Evolutionary conservation across 2,329 filamentous ascomycete genomes (phyloP), one percentile per base, ranked within the genome.

Genomic region (Fusarium duplospermum): DNA sequence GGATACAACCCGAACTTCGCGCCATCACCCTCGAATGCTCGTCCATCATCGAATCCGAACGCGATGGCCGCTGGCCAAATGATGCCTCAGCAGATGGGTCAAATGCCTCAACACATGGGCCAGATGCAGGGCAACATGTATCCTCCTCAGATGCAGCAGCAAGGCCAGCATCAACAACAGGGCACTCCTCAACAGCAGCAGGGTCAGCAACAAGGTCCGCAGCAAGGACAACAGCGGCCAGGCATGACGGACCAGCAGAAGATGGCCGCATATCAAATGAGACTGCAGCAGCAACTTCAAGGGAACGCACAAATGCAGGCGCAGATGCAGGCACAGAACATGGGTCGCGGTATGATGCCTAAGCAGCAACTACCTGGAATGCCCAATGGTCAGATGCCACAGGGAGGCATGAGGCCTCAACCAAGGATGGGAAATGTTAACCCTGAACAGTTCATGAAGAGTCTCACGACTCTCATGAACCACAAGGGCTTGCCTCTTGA

Each of bases 251-350:
- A 94, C 45, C 92, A 94, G 78, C 91, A 94, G 73, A 93, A 94
- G 78, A 89, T 94, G 81, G 87, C 90, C 66, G 84, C 92, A 58
- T 96, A 97, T 78, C 94, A 97, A 76, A 93, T 97, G 90, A 93
- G 94, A 70, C 83, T 97, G 62, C 93, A 97, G 78, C 90, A 93
- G 66, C 93, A 95, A 78, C 88, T 93, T 45, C 91, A 93, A 70
- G 82, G 82, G 11, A 87, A 86, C 40, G 86, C 88, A 79, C 86
- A 87, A 60, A 86, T 86, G 81, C 82, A 82, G 63, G 83, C 84
- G 16, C 88, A 90, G 67, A 86, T 91, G 85, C 89, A 89, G 73
- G 75, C 80, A 16, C 83, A 84, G 67, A 77, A 72, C 31, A 82
- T 84, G 81, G 86, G 84, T 22, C 86, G 84, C 64, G 88, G 82